Base-by-base conservation (phyloP, 352 stramenopile genomes). In the Thalassiosira oceanica region DNA sequence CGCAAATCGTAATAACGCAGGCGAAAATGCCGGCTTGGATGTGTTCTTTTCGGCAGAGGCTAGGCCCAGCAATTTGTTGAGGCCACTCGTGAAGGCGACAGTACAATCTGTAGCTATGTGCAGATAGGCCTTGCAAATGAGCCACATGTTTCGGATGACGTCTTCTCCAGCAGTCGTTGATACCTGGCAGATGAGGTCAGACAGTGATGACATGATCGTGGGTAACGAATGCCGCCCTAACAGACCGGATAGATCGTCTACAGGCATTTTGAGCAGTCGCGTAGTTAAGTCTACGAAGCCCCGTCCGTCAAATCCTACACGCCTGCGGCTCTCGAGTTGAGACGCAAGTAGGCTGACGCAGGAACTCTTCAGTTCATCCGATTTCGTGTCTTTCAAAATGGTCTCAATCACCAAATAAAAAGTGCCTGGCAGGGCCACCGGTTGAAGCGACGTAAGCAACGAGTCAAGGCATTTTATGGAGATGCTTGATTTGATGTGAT, bases 271-370 rank as follows among this genome's bases (percentile, higher is more conserved):
- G 15, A 50, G 27, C 33, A 78, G 45, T 26, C 67, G 58, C 39
- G 49, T 53, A 10, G 43, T 58, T 15, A 83, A 42, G 20, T 81
- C 72, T 35, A 84, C 29, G 58, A 81, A 89, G 8, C 84, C 81
- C 43, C 72, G 49, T 23, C 78, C 81, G 62, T 87, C 81, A 65
- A 86, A 84, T 10, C 73, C 68, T 37, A 75, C 67, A 18, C 72
- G 52, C 10, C 74, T 64, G n/a, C 78, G 68, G 13, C 66, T 73
- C 56, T 74, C 66, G 35, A 87, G 62, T 60, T 89, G 82, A 37
- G 78, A 84, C 18, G 71, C 31, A 13, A 89, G 58, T 24, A 89
- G 52, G 41, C 52, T 61, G 3, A 81, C 66, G 10, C 57, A 80
- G 15, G 69, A 70, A 41, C 24, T 39, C 52, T 79, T 83, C 8